phyloP scores from a whole-genome alignment of 495 filamentous ascomycete genomes.

The Margaritispora aquatica region DNA sequence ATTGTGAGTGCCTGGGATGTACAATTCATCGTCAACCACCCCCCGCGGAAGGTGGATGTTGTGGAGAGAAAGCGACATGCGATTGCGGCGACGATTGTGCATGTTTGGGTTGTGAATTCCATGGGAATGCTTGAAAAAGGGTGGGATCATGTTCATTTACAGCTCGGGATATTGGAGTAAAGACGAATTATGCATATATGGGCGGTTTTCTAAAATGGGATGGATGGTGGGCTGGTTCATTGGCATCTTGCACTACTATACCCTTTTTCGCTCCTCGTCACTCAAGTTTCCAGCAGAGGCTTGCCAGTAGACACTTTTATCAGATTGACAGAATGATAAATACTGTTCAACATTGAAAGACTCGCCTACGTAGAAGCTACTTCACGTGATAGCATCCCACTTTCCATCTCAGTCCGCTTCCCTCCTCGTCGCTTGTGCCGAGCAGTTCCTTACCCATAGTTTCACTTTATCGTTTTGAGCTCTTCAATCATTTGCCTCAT shows the following conservation, averaged over 20 bases:
- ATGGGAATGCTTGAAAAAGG: slow-evolving; percentile 48
- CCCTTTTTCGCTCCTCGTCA: not conserved
- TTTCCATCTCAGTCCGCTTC: too few relatives aligned
- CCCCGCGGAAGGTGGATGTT: not conserved
- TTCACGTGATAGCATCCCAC: not conserved
- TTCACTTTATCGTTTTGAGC: not conserved
- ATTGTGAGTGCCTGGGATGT: slow-evolving; percentile 46
- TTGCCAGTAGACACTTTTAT: not conserved
- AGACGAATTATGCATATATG: not conserved
- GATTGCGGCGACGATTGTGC: slow-evolving; percentile 44
- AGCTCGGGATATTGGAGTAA: not conserved
- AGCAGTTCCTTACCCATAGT: not conserved
- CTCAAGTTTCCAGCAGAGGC: not conserved
- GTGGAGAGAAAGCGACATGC: slow-evolving; percentile 31
- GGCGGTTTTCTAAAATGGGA: not conserved
- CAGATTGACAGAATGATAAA: not conserved
- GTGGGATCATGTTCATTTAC: not conserved
- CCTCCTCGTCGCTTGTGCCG: not conserved
- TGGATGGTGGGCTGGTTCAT: not conserved
- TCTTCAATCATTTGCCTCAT: not conserved
- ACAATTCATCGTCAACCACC: slow-evolving; percentile 28
- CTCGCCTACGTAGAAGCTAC: not conserved
- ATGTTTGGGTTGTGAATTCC: slow-evolving; percentile 42
- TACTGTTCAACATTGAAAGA: too few relatives aligned
- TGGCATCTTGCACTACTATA: not conserved